These are phyloP conservation scores for Aspergillus arachidicola DNA, from an alignment of 2,329 filamentous ascomycete genomes.

Conservation along the genomic window DNA sequence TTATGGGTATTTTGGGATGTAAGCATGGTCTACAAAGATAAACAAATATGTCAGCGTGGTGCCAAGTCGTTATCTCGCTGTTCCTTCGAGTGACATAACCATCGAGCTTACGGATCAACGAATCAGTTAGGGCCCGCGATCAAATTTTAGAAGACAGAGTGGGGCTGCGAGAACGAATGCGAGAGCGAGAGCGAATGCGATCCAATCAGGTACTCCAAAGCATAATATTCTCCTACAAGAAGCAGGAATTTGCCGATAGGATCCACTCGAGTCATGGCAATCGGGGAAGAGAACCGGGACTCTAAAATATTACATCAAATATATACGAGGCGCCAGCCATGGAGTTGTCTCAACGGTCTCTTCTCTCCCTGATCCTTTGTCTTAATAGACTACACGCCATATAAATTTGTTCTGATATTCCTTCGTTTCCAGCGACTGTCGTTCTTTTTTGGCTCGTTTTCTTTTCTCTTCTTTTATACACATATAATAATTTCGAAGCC, in stretches of 20 bases:
- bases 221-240: background rate
- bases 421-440: background rate
- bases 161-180: constrained; percentile 25
- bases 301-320: constrained; percentile 12
- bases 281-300: background rate
- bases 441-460: background rate
- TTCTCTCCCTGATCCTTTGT: background rate
- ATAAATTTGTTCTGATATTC: background rate
- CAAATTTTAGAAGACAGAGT: constrained; percentile 5
- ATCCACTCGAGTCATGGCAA: background rate
- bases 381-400: background rate
- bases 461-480: background rate
- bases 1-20: background rate
- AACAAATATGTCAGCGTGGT: background rate
- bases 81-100: background rate
- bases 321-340: background rate
- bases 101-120: background rate
- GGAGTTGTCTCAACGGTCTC: background rate
- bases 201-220: constrained; percentile 11
- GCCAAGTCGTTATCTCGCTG: background rate
- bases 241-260: constrained; percentile 1
- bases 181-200: constrained; percentile 29
- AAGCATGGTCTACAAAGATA: background rate
- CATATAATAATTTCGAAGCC: too few species aligned
- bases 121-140: background rate